phyloP scores from a whole-genome alignment of 768 basidiomycete genomes.

The Pisolithus microcarpus region DNA sequence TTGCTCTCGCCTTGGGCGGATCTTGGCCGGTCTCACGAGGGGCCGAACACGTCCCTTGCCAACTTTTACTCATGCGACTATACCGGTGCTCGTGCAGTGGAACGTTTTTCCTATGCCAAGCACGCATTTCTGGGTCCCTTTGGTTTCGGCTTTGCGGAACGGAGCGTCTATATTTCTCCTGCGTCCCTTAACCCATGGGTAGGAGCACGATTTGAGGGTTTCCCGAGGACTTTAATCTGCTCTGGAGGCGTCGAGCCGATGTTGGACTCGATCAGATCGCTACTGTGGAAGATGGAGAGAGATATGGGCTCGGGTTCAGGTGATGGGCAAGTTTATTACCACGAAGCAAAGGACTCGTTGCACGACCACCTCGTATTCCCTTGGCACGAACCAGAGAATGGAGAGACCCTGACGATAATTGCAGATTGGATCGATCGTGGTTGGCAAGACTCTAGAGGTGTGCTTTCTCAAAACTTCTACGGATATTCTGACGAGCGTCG shows the following conservation, averaged over 20 bases:
- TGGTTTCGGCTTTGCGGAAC: constrained; percentile 37
- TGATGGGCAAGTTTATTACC: constrained; percentile 36
- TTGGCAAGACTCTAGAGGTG: neutral
- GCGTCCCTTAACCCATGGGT: constrained; percentile 39
- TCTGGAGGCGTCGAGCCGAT: constrained; percentile 53
- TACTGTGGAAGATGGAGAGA: constrained; percentile 43
- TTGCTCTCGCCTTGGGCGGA: constrained; percentile 30
- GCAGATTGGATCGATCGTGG: constrained; percentile 38
- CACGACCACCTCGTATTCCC: constrained; percentile 49
- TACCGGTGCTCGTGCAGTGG: constrained; percentile 14
- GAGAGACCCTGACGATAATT: constrained; percentile 40
- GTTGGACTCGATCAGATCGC: constrained; percentile 44
- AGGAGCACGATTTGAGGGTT: constrained; percentile 41
- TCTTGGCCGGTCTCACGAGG: constrained; percentile 14
- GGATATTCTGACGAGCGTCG: too few relatives aligned
- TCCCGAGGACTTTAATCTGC: constrained; percentile 55
- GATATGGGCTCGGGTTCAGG: constrained; percentile 43
- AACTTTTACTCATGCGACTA: constrained; percentile 22
- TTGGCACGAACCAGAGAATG: constrained; percentile 52
- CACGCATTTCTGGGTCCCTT: constrained; percentile 44
- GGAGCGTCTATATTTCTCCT: constrained; percentile 55
- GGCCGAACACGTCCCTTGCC: constrained; percentile 32
- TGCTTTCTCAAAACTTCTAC: neutral
- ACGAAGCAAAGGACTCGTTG: constrained; percentile 44
- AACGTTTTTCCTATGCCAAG: constrained; percentile 26